These are phyloP conservation scores for Picea mariana DNA, from an alignment of 83 land plant genomes.

Conservation along the genomic window DNA sequence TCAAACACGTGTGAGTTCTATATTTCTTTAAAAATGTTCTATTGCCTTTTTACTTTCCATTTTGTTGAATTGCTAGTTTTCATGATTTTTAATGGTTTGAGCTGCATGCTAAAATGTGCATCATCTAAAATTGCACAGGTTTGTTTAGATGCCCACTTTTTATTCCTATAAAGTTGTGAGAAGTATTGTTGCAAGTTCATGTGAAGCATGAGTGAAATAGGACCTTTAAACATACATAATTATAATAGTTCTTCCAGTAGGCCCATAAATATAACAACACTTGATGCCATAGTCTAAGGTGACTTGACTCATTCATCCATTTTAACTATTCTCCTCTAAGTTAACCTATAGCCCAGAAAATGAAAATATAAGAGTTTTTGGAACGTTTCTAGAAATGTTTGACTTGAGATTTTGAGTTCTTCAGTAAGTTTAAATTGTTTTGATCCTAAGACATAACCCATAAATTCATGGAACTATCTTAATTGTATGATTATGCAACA, in stretches of 20 bases:
- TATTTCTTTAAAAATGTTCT: too few species aligned
- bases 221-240: not conserved
- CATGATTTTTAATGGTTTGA: too few species aligned
- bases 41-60: too few species aligned
- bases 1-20: too few species aligned
- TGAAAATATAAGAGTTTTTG: not conserved
- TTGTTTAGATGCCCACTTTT: too few species aligned
- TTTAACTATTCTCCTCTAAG: not conserved
- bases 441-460: not conserved
- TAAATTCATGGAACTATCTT: too few species aligned
- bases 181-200: not conserved
- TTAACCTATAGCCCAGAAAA: not conserved
- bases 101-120: too few species aligned
- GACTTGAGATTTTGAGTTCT: not conserved
- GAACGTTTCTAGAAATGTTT: not conserved
- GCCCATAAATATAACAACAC: not conserved
- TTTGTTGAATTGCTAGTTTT: too few species aligned
- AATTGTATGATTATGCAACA: too few species aligned
- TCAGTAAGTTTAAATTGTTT: not conserved
- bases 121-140: too few species aligned
- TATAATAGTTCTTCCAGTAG: not conserved
- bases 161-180: not conserved
- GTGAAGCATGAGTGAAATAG: not conserved
- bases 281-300: not conserved
- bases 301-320: not conserved